Conservation (phyloP, 352 stramenopile genomes). For the Phytophthora sp. region DNA sequence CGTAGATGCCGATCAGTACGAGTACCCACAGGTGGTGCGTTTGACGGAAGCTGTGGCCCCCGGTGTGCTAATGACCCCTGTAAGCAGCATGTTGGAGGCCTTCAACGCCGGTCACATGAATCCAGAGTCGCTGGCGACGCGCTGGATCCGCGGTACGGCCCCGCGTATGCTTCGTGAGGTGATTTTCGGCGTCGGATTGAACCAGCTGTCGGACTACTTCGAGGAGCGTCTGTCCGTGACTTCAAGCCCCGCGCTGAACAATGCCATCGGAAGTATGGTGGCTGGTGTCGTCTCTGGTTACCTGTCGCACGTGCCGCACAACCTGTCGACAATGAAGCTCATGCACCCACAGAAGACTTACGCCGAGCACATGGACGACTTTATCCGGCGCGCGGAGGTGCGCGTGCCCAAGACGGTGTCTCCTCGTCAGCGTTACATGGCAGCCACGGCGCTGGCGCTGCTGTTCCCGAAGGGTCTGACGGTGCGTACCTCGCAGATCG, state of each 20-base stretch:
- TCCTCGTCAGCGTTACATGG: constrained; percentile 69
- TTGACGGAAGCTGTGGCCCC: constrained; percentile 84
- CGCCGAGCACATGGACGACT: constrained; percentile 82
- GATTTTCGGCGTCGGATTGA: constrained; percentile 94
- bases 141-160: constrained; percentile 91
- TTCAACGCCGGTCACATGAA: constrained; percentile 95
- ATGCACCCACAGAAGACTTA: constrained; percentile 93
- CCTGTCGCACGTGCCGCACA: constrained; percentile 95
- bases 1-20: constrained; percentile 83
- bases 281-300: constrained; percentile 93
- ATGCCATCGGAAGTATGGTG: constrained; percentile 87
- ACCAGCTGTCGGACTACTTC: constrained; percentile 94
- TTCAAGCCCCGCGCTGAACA: constrained; percentile 77
- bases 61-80: constrained; percentile 93
- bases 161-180: constrained; percentile 90
- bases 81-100: constrained; percentile 92
- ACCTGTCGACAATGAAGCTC: constrained; percentile 96
- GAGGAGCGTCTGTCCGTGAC: constrained; percentile 89
- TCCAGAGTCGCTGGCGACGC: constrained; percentile 83
- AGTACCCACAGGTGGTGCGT: constrained; percentile 81
- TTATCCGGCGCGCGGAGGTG: constrained; percentile 82
- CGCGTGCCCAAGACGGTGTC: constrained; percentile 80
- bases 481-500: constrained; percentile 92
- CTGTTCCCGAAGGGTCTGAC: constrained; percentile 90
- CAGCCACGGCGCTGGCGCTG: constrained; percentile 76